Conservation (phyloP, 306 rosid genomes). For the Sechiopsis laciniata region DNA sequence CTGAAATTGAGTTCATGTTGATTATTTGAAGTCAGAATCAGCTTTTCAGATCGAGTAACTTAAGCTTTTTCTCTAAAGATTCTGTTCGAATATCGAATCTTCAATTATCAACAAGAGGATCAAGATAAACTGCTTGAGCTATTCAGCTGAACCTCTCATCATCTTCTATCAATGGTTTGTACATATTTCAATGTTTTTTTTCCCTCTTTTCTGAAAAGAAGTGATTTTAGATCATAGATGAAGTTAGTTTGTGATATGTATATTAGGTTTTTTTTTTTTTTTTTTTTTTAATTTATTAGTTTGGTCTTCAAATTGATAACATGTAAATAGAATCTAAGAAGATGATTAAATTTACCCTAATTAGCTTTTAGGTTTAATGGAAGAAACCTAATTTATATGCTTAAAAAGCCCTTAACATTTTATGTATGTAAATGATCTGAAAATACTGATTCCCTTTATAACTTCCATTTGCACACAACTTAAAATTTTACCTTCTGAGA, state of each 20-base stretch:
- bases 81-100: not conserved
- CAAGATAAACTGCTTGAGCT: not conserved
- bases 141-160: constrained; percentile 15
- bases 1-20: not conserved
- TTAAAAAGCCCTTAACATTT: not conserved
- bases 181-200: not conserved
- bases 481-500: not conserved
- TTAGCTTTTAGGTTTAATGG: not conserved
- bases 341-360: not conserved
- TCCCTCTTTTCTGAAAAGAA: not conserved
- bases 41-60: constrained; percentile 4
- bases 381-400: not conserved
- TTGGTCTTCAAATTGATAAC: not conserved
- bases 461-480: not conserved
- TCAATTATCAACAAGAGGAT: not conserved
- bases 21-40: not conserved
- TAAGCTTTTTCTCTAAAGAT: not conserved
- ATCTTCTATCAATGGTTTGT: constrained; percentile 18
- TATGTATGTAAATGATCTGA: not conserved
- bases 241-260: too few species aligned
- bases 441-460: not conserved
- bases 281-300: too few species aligned
- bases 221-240: too few species aligned
- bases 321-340: not conserved
- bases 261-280: too few species aligned